These are phyloP conservation scores for Berkeleyomyces rouxiae DNA, from an alignment of 2,329 filamentous ascomycete genomes.

Conservation along the genomic window DNA sequence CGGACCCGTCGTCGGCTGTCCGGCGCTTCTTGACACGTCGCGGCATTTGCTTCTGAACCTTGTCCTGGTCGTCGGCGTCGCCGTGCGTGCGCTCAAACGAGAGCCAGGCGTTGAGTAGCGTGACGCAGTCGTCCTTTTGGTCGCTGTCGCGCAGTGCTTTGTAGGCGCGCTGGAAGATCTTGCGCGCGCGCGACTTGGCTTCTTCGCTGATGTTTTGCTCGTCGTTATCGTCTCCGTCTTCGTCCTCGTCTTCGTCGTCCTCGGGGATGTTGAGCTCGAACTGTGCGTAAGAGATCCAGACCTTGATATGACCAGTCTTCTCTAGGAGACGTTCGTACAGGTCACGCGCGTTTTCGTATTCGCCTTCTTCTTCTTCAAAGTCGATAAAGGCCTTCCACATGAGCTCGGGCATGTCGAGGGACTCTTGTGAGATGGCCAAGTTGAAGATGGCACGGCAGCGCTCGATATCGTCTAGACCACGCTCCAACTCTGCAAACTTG, in stretches of 20 bases:
- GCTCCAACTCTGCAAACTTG: slow-evolving; percentile 83
- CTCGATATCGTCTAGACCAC: slow-evolving; percentile 76
- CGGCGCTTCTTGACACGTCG: slow-evolving; percentile 82
- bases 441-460: slow-evolving; percentile 84
- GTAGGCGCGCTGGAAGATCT: slow-evolving; percentile 72
- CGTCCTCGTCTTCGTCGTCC: slow-evolving; percentile 39
- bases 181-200: slow-evolving; percentile 67
- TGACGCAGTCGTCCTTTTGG: slow-evolving; percentile 85
- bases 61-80: slow-evolving; percentile 53
- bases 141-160: slow-evolving; percentile 77
- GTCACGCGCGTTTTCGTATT: slow-evolving; percentile 65
- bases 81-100: slow-evolving; percentile 83
- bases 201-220: slow-evolving; percentile 61
- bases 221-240: slow-evolving; percentile 41
- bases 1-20: slow-evolving; percentile 78
- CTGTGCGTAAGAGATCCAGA: slow-evolving; percentile 97
- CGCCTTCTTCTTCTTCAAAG: slow-evolving; percentile 89
- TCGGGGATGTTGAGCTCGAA: slow-evolving; percentile 94
- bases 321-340: slow-evolving; percentile 82
- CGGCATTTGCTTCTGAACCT: slow-evolving; percentile 86
- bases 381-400: slow-evolving; percentile 98
- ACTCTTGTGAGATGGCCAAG: slow-evolving; percentile 64
- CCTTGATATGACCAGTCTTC: slow-evolving; percentile 97
- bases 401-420: slow-evolving; percentile 91
- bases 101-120: slow-evolving; percentile 80